A percentile compares a stretch with the other conserved stretches of the same genome.
These are phyloP conservation scores for Zychaea mexicana DNA, from an alignment of 371 early-diverging fungal species.

Conservation along the genomic window DNA sequence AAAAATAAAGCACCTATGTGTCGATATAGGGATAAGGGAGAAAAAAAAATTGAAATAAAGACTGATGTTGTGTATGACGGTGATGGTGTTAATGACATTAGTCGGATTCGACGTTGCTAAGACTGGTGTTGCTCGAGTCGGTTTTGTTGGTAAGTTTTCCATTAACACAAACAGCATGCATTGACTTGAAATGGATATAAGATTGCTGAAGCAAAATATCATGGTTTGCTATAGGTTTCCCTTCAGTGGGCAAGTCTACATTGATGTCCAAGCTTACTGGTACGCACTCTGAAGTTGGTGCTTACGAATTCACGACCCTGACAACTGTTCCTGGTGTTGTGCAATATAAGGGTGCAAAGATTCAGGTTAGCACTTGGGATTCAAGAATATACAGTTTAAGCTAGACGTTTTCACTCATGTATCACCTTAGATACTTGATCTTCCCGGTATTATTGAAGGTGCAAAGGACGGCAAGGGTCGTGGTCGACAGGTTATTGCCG, in stretches of 20 bases:
- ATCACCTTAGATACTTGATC: constrained; percentile 47
- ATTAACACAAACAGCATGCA: no score
- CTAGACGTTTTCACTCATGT: neutral
- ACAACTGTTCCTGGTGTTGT: constrained; percentile 97
- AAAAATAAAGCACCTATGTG: no score
- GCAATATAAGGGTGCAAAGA: constrained; percentile 98
- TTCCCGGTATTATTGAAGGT: constrained; percentile 99
- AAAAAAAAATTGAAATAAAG: no score
- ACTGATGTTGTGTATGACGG: no score
- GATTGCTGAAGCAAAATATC: no score
- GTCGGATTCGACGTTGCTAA: constrained; percentile 97
- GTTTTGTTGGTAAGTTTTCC: constrained; percentile 71
- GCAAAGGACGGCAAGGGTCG: constrained; percentile 99
- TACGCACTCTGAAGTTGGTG: constrained; percentile 95
- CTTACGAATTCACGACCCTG: constrained; percentile 99
- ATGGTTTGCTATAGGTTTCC: constrained; percentile 76
- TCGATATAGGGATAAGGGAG: no score
- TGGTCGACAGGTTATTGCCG: constrained; percentile 92
- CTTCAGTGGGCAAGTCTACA: constrained; percentile 98
- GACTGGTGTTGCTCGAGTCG: constrained; percentile 97
- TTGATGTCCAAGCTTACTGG: constrained; percentile 98
- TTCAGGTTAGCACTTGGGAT: constrained; percentile 51
- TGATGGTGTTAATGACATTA: constrained; percentile 44
- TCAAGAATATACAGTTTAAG: neutral
- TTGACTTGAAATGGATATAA: neutral